Base-by-base conservation (phyloP, 441 rosid species). In the Gossypium lobatum region DNA sequence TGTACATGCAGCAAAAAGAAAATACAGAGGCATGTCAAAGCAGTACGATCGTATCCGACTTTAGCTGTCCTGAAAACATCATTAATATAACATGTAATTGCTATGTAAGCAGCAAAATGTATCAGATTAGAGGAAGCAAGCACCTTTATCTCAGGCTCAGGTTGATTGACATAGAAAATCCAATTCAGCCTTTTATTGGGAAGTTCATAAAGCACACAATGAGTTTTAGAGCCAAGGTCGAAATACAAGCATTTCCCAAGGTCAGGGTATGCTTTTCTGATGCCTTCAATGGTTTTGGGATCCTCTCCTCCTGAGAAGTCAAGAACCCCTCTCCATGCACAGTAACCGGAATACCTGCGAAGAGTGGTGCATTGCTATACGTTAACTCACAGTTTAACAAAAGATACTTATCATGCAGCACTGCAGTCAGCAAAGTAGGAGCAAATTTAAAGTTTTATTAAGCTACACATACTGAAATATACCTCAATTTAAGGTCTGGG, bases 301-400 rank as follows among this genome's bases (percentile, higher is more conserved):
- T 81, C 75, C 83, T 88, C 96, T 59, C 64, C 65, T 25, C 77
- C 86, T 9, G 89, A 82, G 76, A 88, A 91, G 74, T 93, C 85
- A 34, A 87, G 84, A 75, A 91, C 81, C 34, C 98, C 93, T 83
- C 93, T 83, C 94, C 94, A 87, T 23, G 96, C 96, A 76, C 91
- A 91, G 20, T 88, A 93, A 52, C 96, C 96, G 1, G 93, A 87
- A 73, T 91, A 91, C 85, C 97, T 90, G 72, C 73, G 65, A 72
- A 7, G 52, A 48, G 58, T 52, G 31, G 4, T 21, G 6, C 53
- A 25, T 13, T 7, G 23, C 46, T 16, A 23, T 10, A 31, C 37
- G 37, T 31, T 34, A 34, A 34, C 8, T 34, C 39, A 6, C 39
- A 34, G 39, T 34, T 34, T 34, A 34, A 34, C 39, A 34, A 34